A percentile compares a stretch with the other conserved stretches of the same genome.
These are phyloP conservation scores for Linum lewisii DNA, from an alignment of 345 rosid genomes.

Conservation along the genomic window DNA sequence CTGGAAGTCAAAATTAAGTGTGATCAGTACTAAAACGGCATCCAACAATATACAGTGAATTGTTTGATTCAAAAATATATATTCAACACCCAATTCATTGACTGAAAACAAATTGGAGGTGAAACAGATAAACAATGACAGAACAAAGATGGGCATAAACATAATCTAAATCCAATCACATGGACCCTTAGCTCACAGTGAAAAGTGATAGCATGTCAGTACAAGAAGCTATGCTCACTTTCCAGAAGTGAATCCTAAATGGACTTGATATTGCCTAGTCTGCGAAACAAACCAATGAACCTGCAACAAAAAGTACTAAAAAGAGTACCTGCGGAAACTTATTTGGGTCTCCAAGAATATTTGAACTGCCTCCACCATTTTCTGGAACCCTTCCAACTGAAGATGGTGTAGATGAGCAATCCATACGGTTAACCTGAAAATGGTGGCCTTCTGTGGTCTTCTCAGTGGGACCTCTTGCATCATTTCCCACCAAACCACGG, in stretches of 20 bases:
- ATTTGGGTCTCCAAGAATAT: constrained; percentile 30
- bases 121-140: not conserved
- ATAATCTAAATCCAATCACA: not conserved
- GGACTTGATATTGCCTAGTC: not conserved
- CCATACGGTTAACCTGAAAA: constrained; percentile 25
- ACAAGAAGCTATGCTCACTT: not conserved
- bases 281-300: no score
- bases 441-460: constrained; percentile 22
- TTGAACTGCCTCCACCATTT: constrained; percentile 41
- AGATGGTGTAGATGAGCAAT: constrained; percentile 25
- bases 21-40: constrained; percentile 34
- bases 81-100: no score
- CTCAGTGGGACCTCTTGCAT: constrained; percentile 15
- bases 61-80: not conserved
- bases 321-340: constrained; percentile 40
- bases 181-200: not conserved
- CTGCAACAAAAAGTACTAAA: not conserved
- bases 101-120: not conserved
- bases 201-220: not conserved
- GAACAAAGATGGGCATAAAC: not conserved
- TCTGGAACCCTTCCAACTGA: constrained; percentile 35
- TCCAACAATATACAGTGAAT: constrained; percentile 19
- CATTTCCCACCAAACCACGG: constrained; percentile 14
- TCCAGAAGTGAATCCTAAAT: not conserved
- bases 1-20: constrained; percentile 28